phyloP scores from a whole-genome alignment of 2,329 filamentous ascomycete genomes.

The Venturia aucupariae region DNA sequence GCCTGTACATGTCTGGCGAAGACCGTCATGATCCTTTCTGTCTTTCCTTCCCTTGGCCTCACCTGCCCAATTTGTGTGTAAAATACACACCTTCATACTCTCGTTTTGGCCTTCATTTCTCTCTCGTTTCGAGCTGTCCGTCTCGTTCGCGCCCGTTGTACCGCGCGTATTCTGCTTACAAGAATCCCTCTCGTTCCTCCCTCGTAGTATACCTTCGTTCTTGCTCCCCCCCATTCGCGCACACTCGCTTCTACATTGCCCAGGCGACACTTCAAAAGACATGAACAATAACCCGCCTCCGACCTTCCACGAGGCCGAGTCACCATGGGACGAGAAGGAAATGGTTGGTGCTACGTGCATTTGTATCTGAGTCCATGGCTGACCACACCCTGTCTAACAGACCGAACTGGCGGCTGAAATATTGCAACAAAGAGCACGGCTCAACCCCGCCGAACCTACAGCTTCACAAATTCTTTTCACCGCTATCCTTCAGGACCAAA shows the following conservation, averaged over 20 bases:
- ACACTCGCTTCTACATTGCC: neutral
- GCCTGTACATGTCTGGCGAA: constrained; percentile 11
- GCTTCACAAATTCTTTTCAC: neutral
- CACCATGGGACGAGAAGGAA: constrained; percentile 10
- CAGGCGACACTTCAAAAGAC: neutral
- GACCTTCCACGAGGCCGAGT: neutral
- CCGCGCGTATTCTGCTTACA: constrained; percentile 10
- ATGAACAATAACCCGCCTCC: constrained; percentile 7
- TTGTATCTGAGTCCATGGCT: neutral
- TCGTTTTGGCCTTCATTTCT: constrained; percentile 13
- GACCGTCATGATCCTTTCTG: constrained; percentile 14
- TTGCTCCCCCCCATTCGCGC: neutral
- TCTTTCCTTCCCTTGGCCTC: constrained; percentile 8
- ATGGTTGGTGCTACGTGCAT: constrained; percentile 5
- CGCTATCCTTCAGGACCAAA: constrained; percentile 4
- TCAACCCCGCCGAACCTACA: neutral
- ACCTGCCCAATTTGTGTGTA: neutral
- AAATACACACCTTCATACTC: constrained; percentile 5
- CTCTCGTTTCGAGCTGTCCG: constrained; percentile 7
- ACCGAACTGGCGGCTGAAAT: constrained; percentile 11
- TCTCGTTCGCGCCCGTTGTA: constrained; percentile 14
- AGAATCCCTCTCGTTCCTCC: neutral
- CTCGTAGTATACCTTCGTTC: neutral
- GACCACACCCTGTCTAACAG: constrained; percentile 6
- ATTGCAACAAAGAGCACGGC: constrained; percentile 11